phyloP scores from a whole-genome alignment of 495 filamentous ascomycete genomes.

The Tuber aestivum region DNA sequence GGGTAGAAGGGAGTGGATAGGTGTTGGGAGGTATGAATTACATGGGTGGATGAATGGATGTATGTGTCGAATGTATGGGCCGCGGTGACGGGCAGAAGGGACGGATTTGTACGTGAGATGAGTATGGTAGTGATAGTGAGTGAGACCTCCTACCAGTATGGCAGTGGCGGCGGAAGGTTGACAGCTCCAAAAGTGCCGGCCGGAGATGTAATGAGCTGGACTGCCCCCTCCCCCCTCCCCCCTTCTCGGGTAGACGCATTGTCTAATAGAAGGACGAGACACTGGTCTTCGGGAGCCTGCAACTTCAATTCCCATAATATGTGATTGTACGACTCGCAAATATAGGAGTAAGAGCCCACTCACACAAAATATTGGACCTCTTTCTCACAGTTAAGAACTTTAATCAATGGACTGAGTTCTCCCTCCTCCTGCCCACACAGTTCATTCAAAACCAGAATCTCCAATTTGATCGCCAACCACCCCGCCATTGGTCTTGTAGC shows the following conservation, averaged over 20 bases:
- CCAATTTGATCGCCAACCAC: conserved; percentile 11
- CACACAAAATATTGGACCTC: conserved; percentile 34
- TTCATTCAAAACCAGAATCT: conserved; percentile 2
- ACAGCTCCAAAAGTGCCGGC: conserved; percentile 33
- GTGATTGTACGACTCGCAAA: conserved; percentile 27
- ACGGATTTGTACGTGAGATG: conserved; percentile 10
- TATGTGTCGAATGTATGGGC: conserved; percentile 5
- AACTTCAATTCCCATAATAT: conserved; percentile 28
- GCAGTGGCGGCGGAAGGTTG: conserved; percentile 23
- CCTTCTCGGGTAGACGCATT: conserved; percentile 35
- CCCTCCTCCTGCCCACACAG: conserved; percentile 9
- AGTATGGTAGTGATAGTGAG: not conserved
- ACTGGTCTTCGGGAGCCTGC: conserved; percentile 34
- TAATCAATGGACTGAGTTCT: conserved; percentile 35
- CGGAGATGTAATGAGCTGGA: conserved; percentile 14
- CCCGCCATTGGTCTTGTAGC: conserved; percentile 28
- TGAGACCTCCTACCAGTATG: conserved; percentile 25
- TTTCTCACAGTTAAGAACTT: conserved; percentile 36
- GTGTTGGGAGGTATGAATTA: not conserved
- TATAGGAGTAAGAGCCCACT: conserved; percentile 37
- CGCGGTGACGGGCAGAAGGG: conserved; percentile 26
- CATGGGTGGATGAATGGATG: not conserved
- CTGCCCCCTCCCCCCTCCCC: conserved; percentile 24
- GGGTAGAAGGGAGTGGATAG: no score
- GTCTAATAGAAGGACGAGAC: conserved; percentile 26